phyloP scores from a whole-genome alignment of 1,139 yeast species.

The Lodderomyces pseudojiufengensis region DNA sequence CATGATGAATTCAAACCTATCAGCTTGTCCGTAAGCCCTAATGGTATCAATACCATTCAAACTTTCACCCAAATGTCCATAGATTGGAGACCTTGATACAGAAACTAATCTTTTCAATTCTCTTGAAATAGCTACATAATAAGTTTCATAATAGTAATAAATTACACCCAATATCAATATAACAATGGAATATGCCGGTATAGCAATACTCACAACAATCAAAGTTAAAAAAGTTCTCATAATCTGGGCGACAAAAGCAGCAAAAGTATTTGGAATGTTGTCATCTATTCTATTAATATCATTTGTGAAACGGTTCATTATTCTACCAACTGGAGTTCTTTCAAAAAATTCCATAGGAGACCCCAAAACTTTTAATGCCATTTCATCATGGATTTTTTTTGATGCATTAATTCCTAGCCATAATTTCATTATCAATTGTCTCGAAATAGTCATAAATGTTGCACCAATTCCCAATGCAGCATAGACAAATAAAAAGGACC shows the following conservation, averaged over 20 bases:
- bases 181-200: constrained; percentile 18
- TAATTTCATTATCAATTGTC: constrained; percentile 26
- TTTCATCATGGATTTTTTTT: constrained; percentile 25
- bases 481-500: constrained; percentile 22
- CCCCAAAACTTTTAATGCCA: constrained; percentile 27
- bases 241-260: constrained; percentile 34
- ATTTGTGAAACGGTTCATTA: constrained; percentile 31
- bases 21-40: constrained; percentile 50
- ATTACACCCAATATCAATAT: constrained; percentile 22
- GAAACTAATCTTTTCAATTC: constrained; percentile 31
- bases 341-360: constrained; percentile 37
- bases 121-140: constrained; percentile 30
- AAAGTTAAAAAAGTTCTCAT: constrained; percentile 48
- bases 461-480: constrained; percentile 24
- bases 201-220: constrained; percentile 38
- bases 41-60: constrained; percentile 59
- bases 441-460: constrained; percentile 21
- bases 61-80: constrained; percentile 62
- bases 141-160: constrained; percentile 25
- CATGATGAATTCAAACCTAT: constrained; percentile 52
- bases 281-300: constrained; percentile 27
- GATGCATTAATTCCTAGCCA: constrained; percentile 27
- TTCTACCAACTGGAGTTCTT: constrained; percentile 33
- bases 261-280: constrained; percentile 24
- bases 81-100: constrained; percentile 49